Base-by-base conservation (phyloP, 139 green algal genomes). In the Mychonastes homosphaera region DNA sequence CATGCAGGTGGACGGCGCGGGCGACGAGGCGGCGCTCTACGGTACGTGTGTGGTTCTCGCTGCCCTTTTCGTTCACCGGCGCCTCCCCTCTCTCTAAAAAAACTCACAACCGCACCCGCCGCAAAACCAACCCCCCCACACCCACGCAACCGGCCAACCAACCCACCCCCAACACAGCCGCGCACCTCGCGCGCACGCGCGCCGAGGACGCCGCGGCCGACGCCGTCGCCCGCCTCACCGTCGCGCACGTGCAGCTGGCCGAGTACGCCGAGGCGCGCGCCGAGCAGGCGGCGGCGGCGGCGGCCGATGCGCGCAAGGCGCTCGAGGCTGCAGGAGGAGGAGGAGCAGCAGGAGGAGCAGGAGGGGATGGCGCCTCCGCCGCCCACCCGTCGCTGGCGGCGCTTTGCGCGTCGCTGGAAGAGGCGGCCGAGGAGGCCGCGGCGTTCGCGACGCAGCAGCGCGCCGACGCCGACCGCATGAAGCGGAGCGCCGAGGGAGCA, bases 181-280 rank as follows among this genome's bases (percentile, higher is more conserved):
- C 87, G 53, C 79, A 92, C 35, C n/a, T 71, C 23, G 57, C 61
- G 2, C 74, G 79, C 0, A 35, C 88, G 9, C 56, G 79, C 5
- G 86, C 86, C 5, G 86, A 95, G 61, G 82, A 72, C 0, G 70
- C 81, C 6, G 84, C 82, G 0, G 36, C 78, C 35, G 70, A 91
- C 46, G 57, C 60, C 0, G 61, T 62, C 4, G 72, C 77, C 26
- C 67, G 78, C 0, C 68, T 95, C 10, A 49, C 63, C 2, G 87
- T 95, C 1, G 77, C 77, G 0, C 80, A 89, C 58, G 71, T 90
- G 63, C 87, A 95, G 70, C 57, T 87, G 3, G 69, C 72, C 12
- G 87, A 95, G 58, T 91, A 84, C 27, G 75, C 84, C 1, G n/a
- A n/a, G 0, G 67, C 87, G 23, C 84, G 84, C 30, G 47, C 39